Conservation (phyloP, 345 rosid species). For the Salix dunnii region DNA sequence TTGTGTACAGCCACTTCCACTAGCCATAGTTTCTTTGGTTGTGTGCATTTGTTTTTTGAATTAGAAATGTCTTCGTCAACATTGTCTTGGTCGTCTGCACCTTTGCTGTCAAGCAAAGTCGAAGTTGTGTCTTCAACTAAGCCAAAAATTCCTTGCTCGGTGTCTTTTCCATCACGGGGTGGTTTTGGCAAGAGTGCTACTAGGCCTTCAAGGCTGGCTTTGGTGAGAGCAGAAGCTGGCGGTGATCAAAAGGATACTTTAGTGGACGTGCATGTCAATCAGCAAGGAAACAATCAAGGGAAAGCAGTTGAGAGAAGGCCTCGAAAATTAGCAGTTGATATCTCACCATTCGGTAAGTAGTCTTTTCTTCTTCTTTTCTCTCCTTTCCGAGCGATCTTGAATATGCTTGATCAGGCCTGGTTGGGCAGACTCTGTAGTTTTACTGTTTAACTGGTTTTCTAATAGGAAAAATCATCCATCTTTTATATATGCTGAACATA, state of each 20-base stretch:
- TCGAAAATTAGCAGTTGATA: constrained; percentile 38
- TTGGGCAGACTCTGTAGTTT: not conserved
- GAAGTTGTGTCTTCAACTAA: constrained; percentile 2
- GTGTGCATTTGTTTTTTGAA: no score
- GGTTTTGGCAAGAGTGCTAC: no score
- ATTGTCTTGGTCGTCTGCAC: constrained; percentile 28
- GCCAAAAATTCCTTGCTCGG: not conserved
- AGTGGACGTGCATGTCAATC: constrained; percentile 47
- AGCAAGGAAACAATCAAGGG: constrained; percentile 30
- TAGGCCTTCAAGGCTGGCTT: constrained; percentile 9
- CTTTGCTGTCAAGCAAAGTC: constrained; percentile 11
- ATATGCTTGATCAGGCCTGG: not conserved
- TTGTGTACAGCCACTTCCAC: not conserved
- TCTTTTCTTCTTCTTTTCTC: no score
- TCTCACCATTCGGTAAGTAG: constrained; percentile 64
- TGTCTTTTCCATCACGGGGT: not conserved
- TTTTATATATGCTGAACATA: no score
- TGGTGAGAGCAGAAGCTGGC: constrained; percentile 36
- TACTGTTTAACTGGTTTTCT: not conserved
- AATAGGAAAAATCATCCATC: not conserved
- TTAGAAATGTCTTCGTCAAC: constrained; percentile 37
- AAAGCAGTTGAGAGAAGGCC: constrained; percentile 47
- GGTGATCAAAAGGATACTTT: constrained; percentile 42
- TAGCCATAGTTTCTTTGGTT: not conserved
- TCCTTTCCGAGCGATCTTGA: no score